Evolutionary conservation across 345 rosid species (phyloP), one percentile per base, ranked within the genome.

Genomic region (Syzygium oleosum): DNA sequence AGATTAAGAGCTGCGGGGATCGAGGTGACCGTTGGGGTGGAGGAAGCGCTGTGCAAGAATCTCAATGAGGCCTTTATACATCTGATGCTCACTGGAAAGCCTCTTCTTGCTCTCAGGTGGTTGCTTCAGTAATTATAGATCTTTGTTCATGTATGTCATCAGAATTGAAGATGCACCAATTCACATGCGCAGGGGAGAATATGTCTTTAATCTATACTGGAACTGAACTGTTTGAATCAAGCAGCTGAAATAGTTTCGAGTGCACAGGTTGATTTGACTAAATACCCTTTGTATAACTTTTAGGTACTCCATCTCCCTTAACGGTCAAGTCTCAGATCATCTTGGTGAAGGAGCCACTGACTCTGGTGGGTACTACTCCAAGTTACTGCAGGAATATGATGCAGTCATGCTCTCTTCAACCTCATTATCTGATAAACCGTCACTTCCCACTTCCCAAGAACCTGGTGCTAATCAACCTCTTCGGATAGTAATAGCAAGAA

Each of bases 61-160:
- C 98, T 96, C 85, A 95, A 92, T 59, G 99, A 98, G 88, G 94
- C 95, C 51, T 98, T 88, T 85, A 91, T 93, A 86, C 97, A 96
- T 93, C 91, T 89, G 56, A 95, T 96, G 95, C 86, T 96, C 80
- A 92, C 94, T 4, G 91, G 95, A 87, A 95, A 91, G 88, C 97
- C 98, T 86, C 93, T 93, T 68, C 92, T 95, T 27, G 90, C 98
- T 83, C 92, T 95, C 31, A 95, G 99, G 98, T 89, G 52, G 49
- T 73, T 12, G 27, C 43, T 38, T 38, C 27, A 11, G 83, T 38
- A 73, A 19, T 19, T 38, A 73, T 41, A 9, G 25, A 38, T 38
- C 22, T 73, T 21, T 38, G 27, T 73, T 73, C 49, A 73, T 73
- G 83, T 43, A 73, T 73, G 83, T 53, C 41, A 52, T 29, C 15